phyloP scores from a whole-genome alignment of 306 rosid genomes.

The Abrus pulchellus region DNA sequence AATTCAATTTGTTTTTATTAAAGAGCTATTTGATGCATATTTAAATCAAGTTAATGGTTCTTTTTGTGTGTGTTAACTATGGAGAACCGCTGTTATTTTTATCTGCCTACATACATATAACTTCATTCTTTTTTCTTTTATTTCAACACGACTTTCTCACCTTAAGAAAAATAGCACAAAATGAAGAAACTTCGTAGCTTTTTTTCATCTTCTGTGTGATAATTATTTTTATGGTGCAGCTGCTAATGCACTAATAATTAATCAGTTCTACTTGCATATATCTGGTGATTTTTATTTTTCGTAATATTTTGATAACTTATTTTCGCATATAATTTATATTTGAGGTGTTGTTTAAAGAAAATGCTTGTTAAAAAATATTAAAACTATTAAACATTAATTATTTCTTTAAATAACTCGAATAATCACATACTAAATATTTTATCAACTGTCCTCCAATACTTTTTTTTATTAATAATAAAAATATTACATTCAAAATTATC shows the following conservation, averaged over 20 bases:
- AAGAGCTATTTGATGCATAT: neutral
- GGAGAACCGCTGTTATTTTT: neutral
- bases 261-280: neutral
- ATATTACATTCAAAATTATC: neutral
- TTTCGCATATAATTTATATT: neutral
- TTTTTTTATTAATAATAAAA: no score
- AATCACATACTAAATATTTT: neutral
- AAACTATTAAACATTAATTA: neutral
- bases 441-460: neutral
- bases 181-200: neutral
- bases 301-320: neutral
- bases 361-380: neutral
- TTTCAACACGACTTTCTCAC: no score
- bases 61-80: neutral
- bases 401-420: neutral
- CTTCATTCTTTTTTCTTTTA: neutral
- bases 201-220: neutral
- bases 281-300: neutral
- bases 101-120: neutral
- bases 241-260: neutral
- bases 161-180: no score
- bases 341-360: neutral
- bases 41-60: neutral
- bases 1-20: no score
- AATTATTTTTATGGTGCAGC: neutral